Base-by-base conservation (phyloP, 257 asterid genomes). In the Nicotiana sylvestris region DNA sequence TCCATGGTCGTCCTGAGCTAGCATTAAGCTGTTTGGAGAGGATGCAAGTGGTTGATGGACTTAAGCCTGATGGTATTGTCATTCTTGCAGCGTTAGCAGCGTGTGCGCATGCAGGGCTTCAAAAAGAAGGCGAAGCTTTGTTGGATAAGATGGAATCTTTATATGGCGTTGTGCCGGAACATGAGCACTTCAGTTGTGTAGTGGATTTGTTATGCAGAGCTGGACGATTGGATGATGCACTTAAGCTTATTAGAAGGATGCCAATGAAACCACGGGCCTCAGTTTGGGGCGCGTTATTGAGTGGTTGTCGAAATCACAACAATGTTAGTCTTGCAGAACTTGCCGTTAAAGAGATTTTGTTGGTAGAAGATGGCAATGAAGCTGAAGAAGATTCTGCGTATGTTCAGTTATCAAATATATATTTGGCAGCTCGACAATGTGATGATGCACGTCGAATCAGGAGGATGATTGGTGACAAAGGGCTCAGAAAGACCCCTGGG, bases 271-370 rank as follows among this genome's bases (percentile, higher is more conserved):
- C 91, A 3, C 56, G 35, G 53, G 88, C 87, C 72, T 88, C 91
- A 37, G 88, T 85, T 11, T 88, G 91, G 91, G 91, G 91, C 5
- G 91, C 91, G 61, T 69, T 88, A 37, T 57, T 86, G 69, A 85
- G 88, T 67, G 88, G 87, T 30, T 83, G 87, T n/a, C 86, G 91
- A 49, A 61, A 61, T 56, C 87, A 82, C 83, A 83, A 85, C 65
- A 86, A 86, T 9, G 86, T 88, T 57, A 60, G 69, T 66, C 84
- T 88, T 49, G 91, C 87, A 33, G 88, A 88, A 85, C 78, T 86
- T 77, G 88, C 89, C 43, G 87, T 85, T 11, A 74, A 81, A 66
- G 87, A 88, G 85, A 83, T 88, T 27, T 61, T 88, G 69, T 82
- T 72, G 81, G 74, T 81, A 39, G 91, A 81, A 81, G 82, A 83